These are phyloP conservation scores for Aspergillus ellipticus DNA, from an alignment of 495 filamentous ascomycete genomes.

Conservation along the genomic window DNA sequence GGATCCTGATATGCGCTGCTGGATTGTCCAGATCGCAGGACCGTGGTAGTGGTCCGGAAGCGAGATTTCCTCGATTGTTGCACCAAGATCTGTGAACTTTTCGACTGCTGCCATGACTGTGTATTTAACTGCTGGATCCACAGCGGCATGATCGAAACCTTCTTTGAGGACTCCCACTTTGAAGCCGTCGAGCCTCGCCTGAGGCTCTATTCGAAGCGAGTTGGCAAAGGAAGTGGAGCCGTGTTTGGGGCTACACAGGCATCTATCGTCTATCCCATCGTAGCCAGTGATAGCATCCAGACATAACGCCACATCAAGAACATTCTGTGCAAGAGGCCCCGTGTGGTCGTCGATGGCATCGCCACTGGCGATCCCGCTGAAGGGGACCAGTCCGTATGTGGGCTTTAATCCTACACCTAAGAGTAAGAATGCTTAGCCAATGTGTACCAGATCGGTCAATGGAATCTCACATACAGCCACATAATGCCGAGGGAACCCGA, in stretches of 20 bases:
- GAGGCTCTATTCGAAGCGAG: constrained; percentile 18
- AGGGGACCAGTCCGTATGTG: constrained; percentile 51
- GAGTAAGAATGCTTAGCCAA: constrained; percentile 11
- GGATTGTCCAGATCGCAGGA: constrained; percentile 49
- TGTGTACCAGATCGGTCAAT: neutral
- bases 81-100: constrained; percentile 48
- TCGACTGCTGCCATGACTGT: constrained; percentile 41
- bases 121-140: constrained; percentile 39
- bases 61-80: constrained; percentile 47
- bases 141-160: constrained; percentile 40
- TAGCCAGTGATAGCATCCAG: constrained; percentile 52
- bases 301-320: constrained; percentile 47
- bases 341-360: constrained; percentile 46
- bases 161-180: constrained; percentile 52
- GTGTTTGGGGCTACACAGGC: constrained; percentile 41
- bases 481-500: constrained; percentile 50
- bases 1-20: constrained; percentile 39
- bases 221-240: constrained; percentile 38
- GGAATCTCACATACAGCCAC: constrained; percentile 30
- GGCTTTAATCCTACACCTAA: constrained; percentile 44
- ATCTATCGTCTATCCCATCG: constrained; percentile 56
- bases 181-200: constrained; percentile 41
- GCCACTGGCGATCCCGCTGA: constrained; percentile 43
- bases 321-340: constrained; percentile 47
- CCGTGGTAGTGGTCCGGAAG: constrained; percentile 49